phyloP scores from a whole-genome alignment of 1,284 basidiomycete species.

The Grifola frondosa region DNA sequence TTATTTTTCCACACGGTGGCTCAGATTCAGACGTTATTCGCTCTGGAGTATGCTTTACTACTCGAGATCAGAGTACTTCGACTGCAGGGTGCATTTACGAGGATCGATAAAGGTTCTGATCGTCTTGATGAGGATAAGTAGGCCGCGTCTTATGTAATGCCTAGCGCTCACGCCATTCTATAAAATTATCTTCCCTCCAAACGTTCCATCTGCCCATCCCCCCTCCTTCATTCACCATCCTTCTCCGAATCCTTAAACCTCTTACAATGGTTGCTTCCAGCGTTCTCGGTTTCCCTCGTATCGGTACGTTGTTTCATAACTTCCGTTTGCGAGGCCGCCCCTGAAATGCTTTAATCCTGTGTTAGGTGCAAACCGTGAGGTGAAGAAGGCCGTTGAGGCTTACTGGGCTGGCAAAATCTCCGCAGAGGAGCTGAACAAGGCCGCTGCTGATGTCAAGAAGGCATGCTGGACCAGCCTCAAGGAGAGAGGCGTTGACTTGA shows the following conservation, averaged over 20 bases:
- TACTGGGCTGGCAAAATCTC: constrained; percentile 97
- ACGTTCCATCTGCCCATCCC: constrained; percentile 15
- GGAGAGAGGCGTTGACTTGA: constrained; percentile 84
- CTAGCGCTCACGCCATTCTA: constrained; percentile 21
- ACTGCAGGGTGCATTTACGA: too few relatives aligned
- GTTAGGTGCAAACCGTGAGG: constrained; percentile 89
- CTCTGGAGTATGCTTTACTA: too few relatives aligned
- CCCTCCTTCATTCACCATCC: constrained; percentile 29
- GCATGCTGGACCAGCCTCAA: constrained; percentile 90
- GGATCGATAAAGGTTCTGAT: constrained; percentile 19
- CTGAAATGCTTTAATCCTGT: constrained; percentile 8
- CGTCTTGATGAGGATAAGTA: constrained; percentile 13
- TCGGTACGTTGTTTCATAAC: constrained; percentile 57
- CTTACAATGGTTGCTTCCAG: constrained; percentile 74
- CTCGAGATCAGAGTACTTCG: too few relatives aligned
- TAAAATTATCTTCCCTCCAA: constrained; percentile 14
- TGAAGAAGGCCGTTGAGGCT: constrained; percentile 98
- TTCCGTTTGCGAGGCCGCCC: neutral
- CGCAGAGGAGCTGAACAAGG: constrained; percentile 87
- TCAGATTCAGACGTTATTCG: too few relatives aligned
- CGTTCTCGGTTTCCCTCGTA: constrained; percentile 96
- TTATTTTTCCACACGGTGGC: too few relatives aligned
- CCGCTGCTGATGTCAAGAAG: constrained; percentile 88
- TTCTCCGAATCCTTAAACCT: constrained; percentile 17
- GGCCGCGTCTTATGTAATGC: constrained; percentile 27